phyloP scores from a whole-genome alignment of 805 yeast genomes.

The Metschnikowia colocasiae region DNA sequence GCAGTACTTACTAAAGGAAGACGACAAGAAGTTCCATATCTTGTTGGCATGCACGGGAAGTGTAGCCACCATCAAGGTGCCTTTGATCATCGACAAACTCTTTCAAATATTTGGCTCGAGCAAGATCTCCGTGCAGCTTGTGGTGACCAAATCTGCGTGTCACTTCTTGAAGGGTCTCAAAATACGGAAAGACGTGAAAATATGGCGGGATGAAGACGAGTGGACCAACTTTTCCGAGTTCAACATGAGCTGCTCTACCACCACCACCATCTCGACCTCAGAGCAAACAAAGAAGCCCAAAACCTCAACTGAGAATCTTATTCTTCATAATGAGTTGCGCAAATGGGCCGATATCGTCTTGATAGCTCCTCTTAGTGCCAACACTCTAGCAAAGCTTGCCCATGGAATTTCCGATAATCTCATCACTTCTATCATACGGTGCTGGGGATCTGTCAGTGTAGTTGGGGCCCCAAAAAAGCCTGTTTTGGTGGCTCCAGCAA shows the following conservation, averaged over 20 bases:
- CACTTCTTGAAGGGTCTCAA: conserved; percentile 59
- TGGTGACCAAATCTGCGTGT: conserved; percentile 80
- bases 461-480: conserved; percentile 31
- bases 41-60: conserved; percentile 93
- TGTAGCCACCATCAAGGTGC: conserved; percentile 93
- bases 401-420: conserved; percentile 45
- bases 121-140: conserved; percentile 76
- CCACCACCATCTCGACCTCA: conserved; percentile 21
- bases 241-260: conserved; percentile 14
- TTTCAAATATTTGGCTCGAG: conserved; percentile 69
- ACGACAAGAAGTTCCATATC: conserved; percentile 84
- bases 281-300: conserved; percentile 16
- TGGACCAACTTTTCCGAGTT: conserved; percentile 55
- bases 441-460: conserved; percentile 35
- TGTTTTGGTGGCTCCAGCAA: conserved; percentile 45
- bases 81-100: conserved; percentile 80
- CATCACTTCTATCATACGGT: conserved; percentile 38
- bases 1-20: conserved; percentile 60
- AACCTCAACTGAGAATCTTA: conserved; percentile 25
- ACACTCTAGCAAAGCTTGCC: conserved; percentile 42
- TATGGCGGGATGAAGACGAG: conserved; percentile 94
- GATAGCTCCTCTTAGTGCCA: conserved; percentile 45
- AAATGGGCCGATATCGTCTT: conserved; percentile 48
- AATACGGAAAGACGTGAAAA: conserved; percentile 63
- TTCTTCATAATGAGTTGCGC: conserved; percentile 42